Base-by-base conservation (phyloP, 1,284 basidiomycete species). In the Fereydounia khargensis region DNA sequence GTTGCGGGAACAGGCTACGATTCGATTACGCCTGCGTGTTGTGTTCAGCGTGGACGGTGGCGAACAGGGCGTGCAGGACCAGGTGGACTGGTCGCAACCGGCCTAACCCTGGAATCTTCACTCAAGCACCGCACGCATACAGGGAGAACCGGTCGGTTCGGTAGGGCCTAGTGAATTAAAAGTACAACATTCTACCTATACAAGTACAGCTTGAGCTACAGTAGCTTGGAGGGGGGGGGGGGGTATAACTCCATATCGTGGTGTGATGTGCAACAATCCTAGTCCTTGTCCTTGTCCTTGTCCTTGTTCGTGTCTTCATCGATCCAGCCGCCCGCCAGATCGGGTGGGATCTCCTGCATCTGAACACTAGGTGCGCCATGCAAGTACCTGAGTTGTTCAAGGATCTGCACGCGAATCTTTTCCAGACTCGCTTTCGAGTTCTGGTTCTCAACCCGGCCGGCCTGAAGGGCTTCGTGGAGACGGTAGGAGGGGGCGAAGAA, bases 261-360 rank as follows among this genome's bases (percentile, higher is more conserved):
- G n/a, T n/a, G n/a, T n/a, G n/a, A n/a, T n/a, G n/a, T n/a, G n/a
- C n/a, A 27, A 27, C 24, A 7, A 14, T 30, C 28, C 4, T 11
- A 11, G 28, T 30, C 28, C 28, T 30, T 30, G 28, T 13, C 28
- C 6, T 16, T 16, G 28, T 4, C 4, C 6, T 16, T 13, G 6
- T 11, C 6, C 28, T 14, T 14, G 14, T 61, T 52, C 40, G 48
- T 32, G 21, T 56, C 45, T n/a, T 95, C 90, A 44, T 86, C 84
- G 11, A 83, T 84, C 37, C 94, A 78, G 66, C 88, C 83, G 3
- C 86, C 86, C 47, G 86, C 85, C 17, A 97, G 78, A 67, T 94
- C 88, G 0, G 92, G 94, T 6, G 95, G 94, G 36, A 98, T 88
- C 77, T 96, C 90, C 70, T 91, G 87, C 89, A 97, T 89, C 65